Percentiles rank a stretch among this genome's conserved stretches.
Conservation (phyloP, 148 eudicot species). For the Nepenthes gracilis region DNA sequence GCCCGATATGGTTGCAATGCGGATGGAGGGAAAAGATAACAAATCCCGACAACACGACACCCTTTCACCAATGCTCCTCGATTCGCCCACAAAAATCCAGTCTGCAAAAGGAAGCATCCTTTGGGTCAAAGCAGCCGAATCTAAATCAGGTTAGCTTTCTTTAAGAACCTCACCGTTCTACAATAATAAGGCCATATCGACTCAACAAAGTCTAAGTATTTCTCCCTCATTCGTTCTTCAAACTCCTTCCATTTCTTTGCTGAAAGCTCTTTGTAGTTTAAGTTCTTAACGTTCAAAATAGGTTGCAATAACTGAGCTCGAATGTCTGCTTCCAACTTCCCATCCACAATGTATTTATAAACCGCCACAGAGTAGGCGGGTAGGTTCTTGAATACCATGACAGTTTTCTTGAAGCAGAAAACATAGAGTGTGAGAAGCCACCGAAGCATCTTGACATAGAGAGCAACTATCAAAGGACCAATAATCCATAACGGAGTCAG, state of each 20-base stretch:
- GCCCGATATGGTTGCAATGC: too few relatives aligned
- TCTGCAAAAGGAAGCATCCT: background rate
- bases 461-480: constrained; percentile 35
- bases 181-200: constrained; percentile 3
- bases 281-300: background rate
- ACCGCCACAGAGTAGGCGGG: background rate
- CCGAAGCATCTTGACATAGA: constrained; percentile 4
- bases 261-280: background rate
- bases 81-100: background rate
- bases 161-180: constrained; percentile 3
- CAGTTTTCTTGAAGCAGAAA: background rate
- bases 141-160: constrained; percentile 7
- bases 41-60: background rate
- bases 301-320: background rate
- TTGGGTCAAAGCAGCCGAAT: too few relatives aligned
- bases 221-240: constrained; percentile 3
- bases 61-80: background rate
- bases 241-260: background rate
- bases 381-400: background rate
- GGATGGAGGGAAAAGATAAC: too few relatives aligned
- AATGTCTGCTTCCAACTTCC: background rate
- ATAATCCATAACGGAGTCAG: constrained; percentile 77
- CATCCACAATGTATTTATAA: background rate
- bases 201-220: background rate
- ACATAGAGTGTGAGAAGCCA: constrained; percentile 3